phyloP scores from a whole-genome alignment of 306 rosid genomes.

The Casuarina equisetifolia region DNA sequence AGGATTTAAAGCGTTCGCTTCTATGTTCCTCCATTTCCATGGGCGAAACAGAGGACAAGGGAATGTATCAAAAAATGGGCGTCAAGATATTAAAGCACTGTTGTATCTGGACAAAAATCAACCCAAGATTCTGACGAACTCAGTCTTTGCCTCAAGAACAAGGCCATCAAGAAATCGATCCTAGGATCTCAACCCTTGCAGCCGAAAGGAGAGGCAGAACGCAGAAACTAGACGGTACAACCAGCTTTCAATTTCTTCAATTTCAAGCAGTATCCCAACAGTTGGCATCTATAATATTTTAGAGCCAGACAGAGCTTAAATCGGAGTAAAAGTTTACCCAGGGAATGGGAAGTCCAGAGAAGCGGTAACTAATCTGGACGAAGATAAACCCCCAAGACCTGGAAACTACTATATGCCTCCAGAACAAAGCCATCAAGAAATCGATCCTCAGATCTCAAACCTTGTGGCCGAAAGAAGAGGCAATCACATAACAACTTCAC shows the following conservation, averaged over 20 bases:
- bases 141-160: conserved; percentile 12
- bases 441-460: conserved; percentile 58
- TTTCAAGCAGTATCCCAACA: no score
- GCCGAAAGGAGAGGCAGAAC: conserved; percentile 17
- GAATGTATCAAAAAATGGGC: conserved; percentile 33
- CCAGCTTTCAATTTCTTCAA: no score
- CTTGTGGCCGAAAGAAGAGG: conserved; percentile 83
- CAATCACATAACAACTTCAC: conserved; percentile 12
- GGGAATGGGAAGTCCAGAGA: conserved; percentile 41
- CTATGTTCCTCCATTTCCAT: background rate
- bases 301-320: background rate
- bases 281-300: no score
- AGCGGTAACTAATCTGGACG: conserved; percentile 33
- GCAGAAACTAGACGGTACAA: no score
- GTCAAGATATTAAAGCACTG: background rate
- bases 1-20: background rate
- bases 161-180: conserved; percentile 7
- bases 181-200: background rate
- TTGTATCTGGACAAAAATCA: background rate
- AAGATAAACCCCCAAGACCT: conserved; percentile 26
- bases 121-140: background rate
- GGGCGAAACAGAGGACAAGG: background rate
- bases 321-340: conserved; percentile 7
- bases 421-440: conserved; percentile 81
- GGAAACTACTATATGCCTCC: conserved; percentile 49